Evolutionary conservation across 1,284 basidiomycete species (phyloP), one percentile per base, ranked within the genome.

Genomic region (Paramarasmius palmivorus): DNA sequence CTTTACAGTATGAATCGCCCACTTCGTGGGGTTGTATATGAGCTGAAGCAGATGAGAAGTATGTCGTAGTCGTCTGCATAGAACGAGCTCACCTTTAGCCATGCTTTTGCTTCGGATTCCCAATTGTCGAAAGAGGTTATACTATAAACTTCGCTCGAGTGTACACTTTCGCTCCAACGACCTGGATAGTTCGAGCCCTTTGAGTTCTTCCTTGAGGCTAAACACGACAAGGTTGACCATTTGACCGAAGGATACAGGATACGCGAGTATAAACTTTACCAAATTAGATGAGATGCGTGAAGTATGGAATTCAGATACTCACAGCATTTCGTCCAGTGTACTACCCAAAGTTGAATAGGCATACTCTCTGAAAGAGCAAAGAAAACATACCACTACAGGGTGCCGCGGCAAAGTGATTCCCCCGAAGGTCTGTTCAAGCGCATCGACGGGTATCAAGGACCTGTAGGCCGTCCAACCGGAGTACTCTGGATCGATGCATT

Each of bases 1-100:
- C 34, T 67, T 65, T 1, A 77, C 65, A 2, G 66, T 72, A 57
- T 82, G 77, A 4, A 82, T 72, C 0, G 75, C 81, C 82, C 82
- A 83, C 50, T 72, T 62, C 14, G 67, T 75, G 7, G 75, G 68
- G 34, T 63, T 66, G 23, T 72, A 65, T 3, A 78, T 61, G 39
- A 66, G 66, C 76, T 79, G 39, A 35, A n/a, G 23, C n/a, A 5
- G 50, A 29, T 29, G 20, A 20, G 19, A 40, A 29, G n/a, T 45
- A n/a, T n/a, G n/a, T n/a, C n/a, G n/a, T n/a, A n/a, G n/a, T n/a
- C n/a, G n/a, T n/a, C n/a, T n/a, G n/a, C n/a, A n/a, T n/a, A n/a
- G n/a, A n/a, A n/a, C n/a, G n/a, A 17, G 29, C 48, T 47, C 40
- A 68, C 65, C 61, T 68, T 22, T 20, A 69, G 58, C 41, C 72